These are phyloP conservation scores for Phytopythium montanum DNA, from an alignment of 352 stramenopile species.

Conservation along the genomic window DNA sequence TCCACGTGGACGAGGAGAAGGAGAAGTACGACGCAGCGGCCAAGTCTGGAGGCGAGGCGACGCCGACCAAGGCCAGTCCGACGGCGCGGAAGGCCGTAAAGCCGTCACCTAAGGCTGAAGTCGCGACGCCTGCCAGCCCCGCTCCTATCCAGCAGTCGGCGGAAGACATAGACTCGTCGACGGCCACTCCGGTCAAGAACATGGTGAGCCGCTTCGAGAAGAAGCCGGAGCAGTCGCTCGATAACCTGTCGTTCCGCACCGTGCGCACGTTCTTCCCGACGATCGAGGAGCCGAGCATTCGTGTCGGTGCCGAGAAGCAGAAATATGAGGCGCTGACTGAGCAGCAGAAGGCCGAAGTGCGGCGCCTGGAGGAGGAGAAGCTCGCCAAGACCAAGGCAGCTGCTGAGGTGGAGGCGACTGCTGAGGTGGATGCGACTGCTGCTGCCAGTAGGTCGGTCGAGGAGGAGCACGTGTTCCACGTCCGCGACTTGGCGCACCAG, in stretches of 20 bases:
- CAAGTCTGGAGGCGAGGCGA: slow-evolving; percentile 18
- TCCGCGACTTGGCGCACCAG: slow-evolving; percentile 4
- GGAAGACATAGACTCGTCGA: neutral
- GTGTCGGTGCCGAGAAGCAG: slow-evolving; percentile 39
- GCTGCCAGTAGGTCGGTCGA: neutral
- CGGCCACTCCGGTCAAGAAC: slow-evolving; percentile 22
- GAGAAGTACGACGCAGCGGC: slow-evolving; percentile 30
- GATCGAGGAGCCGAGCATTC: slow-evolving; percentile 36
- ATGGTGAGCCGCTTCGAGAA: slow-evolving; percentile 44
- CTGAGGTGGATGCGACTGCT: neutral
- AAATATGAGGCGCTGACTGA: slow-evolving; percentile 56
- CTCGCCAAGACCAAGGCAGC: slow-evolving; percentile 5
- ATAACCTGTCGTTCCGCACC: slow-evolving; percentile 46
- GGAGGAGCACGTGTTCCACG: slow-evolving; percentile 3
- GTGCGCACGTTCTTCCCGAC: slow-evolving; percentile 50
- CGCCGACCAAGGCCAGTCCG: slow-evolving; percentile 2
- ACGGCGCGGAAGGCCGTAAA: neutral
- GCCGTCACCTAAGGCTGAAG: neutral
- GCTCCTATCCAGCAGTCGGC: neutral
- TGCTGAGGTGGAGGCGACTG: neutral
- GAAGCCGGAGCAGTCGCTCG: slow-evolving; percentile 38
- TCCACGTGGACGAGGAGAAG: slow-evolving; percentile 27
- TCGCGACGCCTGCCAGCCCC: neutral
- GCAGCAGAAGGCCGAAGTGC: slow-evolving; percentile 26
- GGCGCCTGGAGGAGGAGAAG: slow-evolving; percentile 14